Evolutionary conservation across 306 rosid species (phyloP), one percentile per base, ranked within the genome.

Genomic region (Dryas drummondii): DNA sequence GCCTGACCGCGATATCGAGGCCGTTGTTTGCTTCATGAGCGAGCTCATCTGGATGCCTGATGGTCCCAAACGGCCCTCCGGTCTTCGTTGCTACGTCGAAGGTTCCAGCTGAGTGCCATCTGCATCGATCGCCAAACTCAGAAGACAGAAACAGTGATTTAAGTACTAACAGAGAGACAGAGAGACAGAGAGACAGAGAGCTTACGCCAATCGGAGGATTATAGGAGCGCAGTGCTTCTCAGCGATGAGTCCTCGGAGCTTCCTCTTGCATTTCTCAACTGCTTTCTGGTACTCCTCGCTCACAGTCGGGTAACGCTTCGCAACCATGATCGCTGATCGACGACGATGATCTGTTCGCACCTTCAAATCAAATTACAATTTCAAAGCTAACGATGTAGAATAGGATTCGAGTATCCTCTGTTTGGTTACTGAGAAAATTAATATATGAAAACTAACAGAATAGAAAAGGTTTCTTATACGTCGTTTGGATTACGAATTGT

Each of bases 71-170:
- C 10, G 91, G 89, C 19, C 93, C 86, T 77, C 93, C 91, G 1
- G 87, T 81, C 79, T 61, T 86, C 15, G 87, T 84, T 57, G 74
- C 44, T 60, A 77, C 85, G 73, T 86, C 91, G 4, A 46, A 89
- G 2, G 93, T 83, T 17, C 91, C 91, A 48, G 96, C 91, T 3
- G 92, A 84, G 78, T 87, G 96, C 96, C 96, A 87, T 72, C 92
- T 86, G 66, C 19, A 60, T 60, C 6, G 16, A 19, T 53, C 3
- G 69, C 49, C 59, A n/a, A 60, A 69, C 37, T 32, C 37, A 32
- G 37, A 32, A 32, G 37, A 32, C 37, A 32, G 37, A 32, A 32
- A 32, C 37, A 32, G 37, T 32, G 37, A 32, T 32, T 32, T 32
- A 32, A 32, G 37, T 32, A 32, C 37, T 32, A 32, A 32, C 37